These are phyloP conservation scores for Cicer pinnatifidum DNA, from an alignment of 306 rosid species.

Conservation along the genomic window DNA sequence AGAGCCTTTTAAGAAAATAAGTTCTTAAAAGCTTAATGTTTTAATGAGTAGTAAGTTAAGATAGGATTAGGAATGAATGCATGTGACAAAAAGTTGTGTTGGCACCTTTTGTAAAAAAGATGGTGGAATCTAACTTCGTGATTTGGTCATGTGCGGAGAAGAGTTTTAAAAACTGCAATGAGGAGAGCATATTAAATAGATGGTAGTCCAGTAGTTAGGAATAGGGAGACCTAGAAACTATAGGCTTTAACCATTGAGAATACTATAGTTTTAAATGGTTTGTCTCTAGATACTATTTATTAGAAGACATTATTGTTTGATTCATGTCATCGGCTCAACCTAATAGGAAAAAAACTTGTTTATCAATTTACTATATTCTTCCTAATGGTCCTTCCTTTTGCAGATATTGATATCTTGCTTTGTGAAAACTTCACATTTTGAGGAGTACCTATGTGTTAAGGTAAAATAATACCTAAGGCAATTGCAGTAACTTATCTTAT, in stretches of 20 bases:
- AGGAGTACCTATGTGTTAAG: slow-evolving; percentile 96
- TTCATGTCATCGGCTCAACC: neutral
- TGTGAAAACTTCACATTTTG: slow-evolving; percentile 93
- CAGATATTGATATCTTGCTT: slow-evolving; percentile 97
- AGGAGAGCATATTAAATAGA: neutral
- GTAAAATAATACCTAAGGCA: slow-evolving; percentile 50
- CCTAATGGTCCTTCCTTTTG: slow-evolving; percentile 39
- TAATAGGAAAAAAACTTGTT: slow-evolving; percentile 8
- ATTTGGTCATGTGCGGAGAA: neutral
- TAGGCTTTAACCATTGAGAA: slow-evolving; percentile 12
- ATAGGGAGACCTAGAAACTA: neutral
- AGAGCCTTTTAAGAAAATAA: neutral
- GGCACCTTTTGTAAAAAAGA: neutral
- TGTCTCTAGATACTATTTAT: neutral
- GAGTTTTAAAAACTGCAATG: neutral
- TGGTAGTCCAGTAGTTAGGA: neutral
- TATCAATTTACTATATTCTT: slow-evolving; percentile 38
- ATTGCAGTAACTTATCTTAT: slow-evolving; percentile 11
- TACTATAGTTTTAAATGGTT: slow-evolving; percentile 5
- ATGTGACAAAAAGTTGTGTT: neutral
- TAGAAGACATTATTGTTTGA: slow-evolving; percentile 7
- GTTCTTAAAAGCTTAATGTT: neutral
- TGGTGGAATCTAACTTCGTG: slow-evolving; percentile 1
- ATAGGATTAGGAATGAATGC: slow-evolving; percentile 7
- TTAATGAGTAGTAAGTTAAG: neutral